Evolutionary conservation across 495 filamentous ascomycete genomes (phyloP).

Genomic region (Tuber microsphaerosporum): DNA sequence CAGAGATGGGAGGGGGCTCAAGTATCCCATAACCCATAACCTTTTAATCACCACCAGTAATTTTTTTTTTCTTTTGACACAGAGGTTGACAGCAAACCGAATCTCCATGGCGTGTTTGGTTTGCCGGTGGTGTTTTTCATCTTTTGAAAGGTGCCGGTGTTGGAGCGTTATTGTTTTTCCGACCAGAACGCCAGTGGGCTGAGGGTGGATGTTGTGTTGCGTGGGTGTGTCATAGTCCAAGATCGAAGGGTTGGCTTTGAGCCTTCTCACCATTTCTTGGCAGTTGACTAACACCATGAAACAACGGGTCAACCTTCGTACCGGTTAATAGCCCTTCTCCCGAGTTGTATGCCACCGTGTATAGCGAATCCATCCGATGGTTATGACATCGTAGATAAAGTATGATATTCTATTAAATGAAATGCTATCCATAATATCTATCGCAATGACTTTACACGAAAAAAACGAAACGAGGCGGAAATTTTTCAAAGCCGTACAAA

Average conservation of each 20-base stretch:
- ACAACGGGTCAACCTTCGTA: background rate
- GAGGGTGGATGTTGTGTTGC: background rate
- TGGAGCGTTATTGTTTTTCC: background rate
- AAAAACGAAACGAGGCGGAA: background rate
- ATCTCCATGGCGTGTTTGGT: background rate
- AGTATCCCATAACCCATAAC: background rate
- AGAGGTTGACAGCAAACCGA: background rate
- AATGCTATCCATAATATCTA: background rate
- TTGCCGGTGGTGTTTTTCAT: background rate
- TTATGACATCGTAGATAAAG: background rate
- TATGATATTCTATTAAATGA: background rate
- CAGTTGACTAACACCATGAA: constrained; percentile 2
- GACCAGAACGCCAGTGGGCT: background rate
- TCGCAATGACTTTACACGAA: background rate
- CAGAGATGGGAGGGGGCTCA: background rate
- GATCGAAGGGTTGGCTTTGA: background rate
- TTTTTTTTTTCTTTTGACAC: background rate
- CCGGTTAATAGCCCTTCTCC: background rate
- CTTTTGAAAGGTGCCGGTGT: background rate
- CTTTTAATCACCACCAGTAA: background rate
- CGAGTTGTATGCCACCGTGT: background rate
- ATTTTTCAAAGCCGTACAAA: background rate
- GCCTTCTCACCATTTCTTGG: background rate
- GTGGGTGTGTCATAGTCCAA: background rate
- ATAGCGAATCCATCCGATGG: background rate